Base-by-base conservation (phyloP, 306 rosid species). In the Quercus bicolor region DNA sequence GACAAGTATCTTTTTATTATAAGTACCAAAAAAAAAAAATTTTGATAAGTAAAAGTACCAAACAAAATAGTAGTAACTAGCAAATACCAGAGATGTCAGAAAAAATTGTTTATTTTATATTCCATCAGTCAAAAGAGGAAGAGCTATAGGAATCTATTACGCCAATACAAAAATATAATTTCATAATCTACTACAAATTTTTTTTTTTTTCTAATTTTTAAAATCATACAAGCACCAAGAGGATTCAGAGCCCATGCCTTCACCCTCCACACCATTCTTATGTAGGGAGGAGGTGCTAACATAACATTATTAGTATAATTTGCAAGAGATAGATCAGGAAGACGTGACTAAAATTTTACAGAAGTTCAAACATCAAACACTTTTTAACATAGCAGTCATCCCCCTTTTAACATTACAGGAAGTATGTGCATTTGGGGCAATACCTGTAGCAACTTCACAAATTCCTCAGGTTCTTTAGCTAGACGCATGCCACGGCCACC, bases 361-460 rank as follows among this genome's bases (percentile, higher is more conserved):
- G 65, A 16, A 68, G 45, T 37, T 53, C 73, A 54, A 57, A 80
- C 33, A 84, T 52, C 60, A 48, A 78, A 84, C 51, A 66, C 23
- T 34, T 24, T 71, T 48, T 48, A 48, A 16, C 12, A 79, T 62
- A 45, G 33, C 21, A 40, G 24, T n/a, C 34, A 28, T 7, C 72
- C 45, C 45, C 12, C 45, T 40, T 40, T 72, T 28, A 82, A 52
- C 68, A 51, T 57, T 45, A 68, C 23, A 71, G 33, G 72, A 81
- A 65, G 72, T 40, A 40, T 12, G 72, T 81, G 28, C 34, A 52
- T 75, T 29, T 61, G 56, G 57, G 48, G 28, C 28, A 74, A 69
- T 83, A 95, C 99, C 98, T 93, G 98, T 70, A 95, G 86, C 88
- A 95, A 88, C 93, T 95, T 95, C 84, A 95, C 98, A 85, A 95